Evolutionary conservation across 306 rosid genomes (phyloP), one percentile per base, ranked within the genome.

Genomic region (Acacia confusa): DNA sequence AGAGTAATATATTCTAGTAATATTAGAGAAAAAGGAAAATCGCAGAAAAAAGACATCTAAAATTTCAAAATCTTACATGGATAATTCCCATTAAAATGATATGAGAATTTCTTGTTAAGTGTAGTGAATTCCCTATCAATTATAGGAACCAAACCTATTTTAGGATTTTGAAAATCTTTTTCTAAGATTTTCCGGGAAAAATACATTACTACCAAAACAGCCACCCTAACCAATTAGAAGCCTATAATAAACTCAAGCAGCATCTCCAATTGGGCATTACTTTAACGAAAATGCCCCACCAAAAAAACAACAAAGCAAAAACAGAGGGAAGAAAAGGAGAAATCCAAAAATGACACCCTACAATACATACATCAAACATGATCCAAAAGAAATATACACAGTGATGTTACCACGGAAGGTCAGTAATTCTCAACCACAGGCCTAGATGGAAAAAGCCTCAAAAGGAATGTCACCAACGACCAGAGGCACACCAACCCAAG

Each of bases 401-500:
- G 24, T 36, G 27, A 4, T 45, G 13, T 30, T 43, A 2, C 70
- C 32, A 14, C 5, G 57, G 19, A 72, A 66, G 44, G 78, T 91
- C 88, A 95, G 91, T 95, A 95, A 34, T 92, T 91, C 81, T 93
- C 97, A 65, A 87, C 97, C 27, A 93, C 97, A 14, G 98, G 97
- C 80, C 98, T 87, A 53, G 99, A 92, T 78, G 99, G 99, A 79
- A 95, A 95, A 25, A 95, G 92, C 90, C 99, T 89, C 89, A 93
- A 58, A 73, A 95, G 95, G 87, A 95, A 92, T 9, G 98, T 85
- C 92, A 89, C 67, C 83, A 89, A 82, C 1, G 92, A 89, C 94
- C 91, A 91, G 44, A 91, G 88, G 84, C 92, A 91, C 60, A 91
- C 88, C 70, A 91, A 43, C 25, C 88, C 88, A 0, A 91, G 76